Evolutionary conservation across 768 basidiomycete genomes (phyloP), one percentile per base, ranked within the genome.

Genomic region (Boletus speciosus): DNA sequence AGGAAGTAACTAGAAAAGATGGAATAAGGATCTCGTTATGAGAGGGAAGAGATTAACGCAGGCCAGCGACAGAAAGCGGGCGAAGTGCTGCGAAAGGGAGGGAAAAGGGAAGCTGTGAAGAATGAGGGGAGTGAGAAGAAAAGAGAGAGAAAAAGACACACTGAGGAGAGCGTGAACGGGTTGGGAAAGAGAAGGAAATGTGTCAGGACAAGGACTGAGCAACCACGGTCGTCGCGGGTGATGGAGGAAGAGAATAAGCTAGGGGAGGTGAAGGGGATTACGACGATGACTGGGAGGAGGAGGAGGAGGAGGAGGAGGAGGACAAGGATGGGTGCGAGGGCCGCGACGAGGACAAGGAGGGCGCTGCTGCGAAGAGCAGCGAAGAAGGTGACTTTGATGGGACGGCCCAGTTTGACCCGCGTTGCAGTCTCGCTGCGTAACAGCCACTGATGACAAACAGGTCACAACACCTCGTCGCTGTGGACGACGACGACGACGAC

Each of bases 401-500:
- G 41, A 52, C 15, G 32, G 49, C n/a, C 27, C 31, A 35, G 53
- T 52, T 41, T 31, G 48, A 37, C 37, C 47, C 31, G 47, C 57
- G 59, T 47, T 51, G 57, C 46, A 49, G 49, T 47, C 46, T 31
- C 23, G 32, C 40, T 47, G 47, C 36, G 39, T 37, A 21, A 43
- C 60, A 62, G 60, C 60, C 60, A 61, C 60, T 27, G 10, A 37
- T 19, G 1, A 44, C 61, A 61, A 61, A 61, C 25, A 61, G 2
- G n/a, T 2, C 38, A 62, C 52, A 62, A 63, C 51, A 63, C 7
- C 15, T 37, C 23, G 37, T 45, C 55, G 47, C 48, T 32, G 57
- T 47, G 10, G 19, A 43, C 54, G 49, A 51, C 57, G 54, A 54
- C 43, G 56, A 50, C 36, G 6, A 15, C 15, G 31, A 32, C 25